Evolutionary conservation across 352 stramenopile species (phyloP), one percentile per base, ranked within the genome.

Genomic region (Globisporangium cystogenes): DNA sequence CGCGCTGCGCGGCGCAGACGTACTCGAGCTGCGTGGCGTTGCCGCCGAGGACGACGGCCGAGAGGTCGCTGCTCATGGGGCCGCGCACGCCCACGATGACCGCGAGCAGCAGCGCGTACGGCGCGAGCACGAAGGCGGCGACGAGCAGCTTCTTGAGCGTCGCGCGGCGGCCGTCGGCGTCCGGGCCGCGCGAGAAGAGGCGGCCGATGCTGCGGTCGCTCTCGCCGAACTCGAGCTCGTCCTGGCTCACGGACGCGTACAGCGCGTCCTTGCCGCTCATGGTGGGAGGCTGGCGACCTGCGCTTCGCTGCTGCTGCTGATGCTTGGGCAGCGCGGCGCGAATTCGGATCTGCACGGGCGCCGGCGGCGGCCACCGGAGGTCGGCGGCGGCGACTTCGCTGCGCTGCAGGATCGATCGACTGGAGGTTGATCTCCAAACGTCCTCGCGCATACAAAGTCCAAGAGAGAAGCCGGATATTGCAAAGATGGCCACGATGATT

Each of bases 191-290:
- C 42, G 76, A 85, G 57, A 81, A 87, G 40, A 81, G 48, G 26
- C 53, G 39, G 39, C 18, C 39, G 39, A 44, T 24, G 39, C 39
- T 60, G 42, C 66, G 71, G 36, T 59, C 27, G 33, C 53, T 68
- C 51, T 86, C 73, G 51, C 62, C 65, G 69, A 50, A 67, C 55
- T 89, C 75, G 51, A 83, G 68, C 48, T 89, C 78, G 40, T 89
- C 75, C 61, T 89, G 78, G 36, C 66, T 68, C 42, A 89, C 69
- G 46, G 75, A 82, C 57, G 78, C 76, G 68, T 89, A 89, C 46
- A 89, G 56, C 53, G 56, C 69, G 55, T 80, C 69, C 60, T 52
- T 42, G n/a, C 37, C 52, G 37, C 50, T 53, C 52, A 59, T 64
- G 36, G 41, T 47, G 31, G n/a, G n/a, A n/a, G n/a, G n/a, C n/a